phyloP scores from a whole-genome alignment of 1,284 basidiomycete genomes.

The Trametes versicolor region DNA sequence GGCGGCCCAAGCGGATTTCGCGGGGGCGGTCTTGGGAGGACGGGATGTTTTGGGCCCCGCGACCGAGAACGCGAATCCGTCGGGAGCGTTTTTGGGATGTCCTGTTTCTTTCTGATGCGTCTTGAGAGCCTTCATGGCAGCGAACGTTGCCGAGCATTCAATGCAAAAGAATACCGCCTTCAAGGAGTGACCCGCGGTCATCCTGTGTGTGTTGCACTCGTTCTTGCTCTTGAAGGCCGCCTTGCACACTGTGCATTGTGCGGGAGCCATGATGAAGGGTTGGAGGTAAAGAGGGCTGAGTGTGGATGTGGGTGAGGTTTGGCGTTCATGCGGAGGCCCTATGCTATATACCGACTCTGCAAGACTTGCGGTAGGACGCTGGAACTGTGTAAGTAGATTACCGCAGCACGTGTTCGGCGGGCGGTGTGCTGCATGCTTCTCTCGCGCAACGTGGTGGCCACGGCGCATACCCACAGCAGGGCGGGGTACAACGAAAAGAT shows the following conservation, averaged over 20 bases:
- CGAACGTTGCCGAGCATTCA: slow-evolving; percentile 18
- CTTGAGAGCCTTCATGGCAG: slow-evolving; percentile 1
- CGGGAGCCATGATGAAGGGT: slow-evolving; percentile 5
- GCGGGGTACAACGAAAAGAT: neutral
- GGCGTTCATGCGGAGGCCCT: neutral
- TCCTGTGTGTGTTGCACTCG: neutral
- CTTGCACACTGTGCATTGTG: slow-evolving; percentile 9
- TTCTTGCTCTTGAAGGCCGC: slow-evolving; percentile 13
- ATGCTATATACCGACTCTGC: neutral
- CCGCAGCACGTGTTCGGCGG: slow-evolving; percentile 7
- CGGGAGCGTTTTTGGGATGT: neutral
- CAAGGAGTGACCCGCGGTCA: neutral
- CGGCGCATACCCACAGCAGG: too few species aligned
- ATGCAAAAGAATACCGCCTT: slow-evolving; percentile 9
- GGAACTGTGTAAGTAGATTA: neutral
- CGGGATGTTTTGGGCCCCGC: neutral
- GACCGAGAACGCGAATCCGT: neutral
- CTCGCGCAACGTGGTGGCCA: slow-evolving; percentile 7
- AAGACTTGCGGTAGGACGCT: neutral
- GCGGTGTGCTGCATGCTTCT: slow-evolving; percentile 4
- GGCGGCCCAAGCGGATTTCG: neutral
- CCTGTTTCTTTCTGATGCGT: neutral
- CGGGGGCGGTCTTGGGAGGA: neutral
- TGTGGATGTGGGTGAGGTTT: neutral
- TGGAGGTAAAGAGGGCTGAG: neutral